Evolutionary conservation across 2,329 filamentous ascomycete genomes (phyloP).

Genomic region (Harringtonia lauricola): DNA sequence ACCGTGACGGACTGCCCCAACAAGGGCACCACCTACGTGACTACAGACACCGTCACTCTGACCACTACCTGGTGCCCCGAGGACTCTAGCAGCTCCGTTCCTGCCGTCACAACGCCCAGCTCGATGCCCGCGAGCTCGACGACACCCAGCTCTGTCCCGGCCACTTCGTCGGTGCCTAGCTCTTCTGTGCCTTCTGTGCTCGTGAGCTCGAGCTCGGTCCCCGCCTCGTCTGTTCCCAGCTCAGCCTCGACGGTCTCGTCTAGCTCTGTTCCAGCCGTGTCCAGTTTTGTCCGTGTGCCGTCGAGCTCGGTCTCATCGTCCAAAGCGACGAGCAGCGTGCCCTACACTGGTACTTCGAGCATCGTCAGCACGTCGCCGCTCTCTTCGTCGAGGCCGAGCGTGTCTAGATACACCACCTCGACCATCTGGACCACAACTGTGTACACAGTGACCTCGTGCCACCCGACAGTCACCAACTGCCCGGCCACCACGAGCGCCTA

Average conservation of each 20-base stretch:
- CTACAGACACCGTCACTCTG: neutral
- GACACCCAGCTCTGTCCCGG: neutral
- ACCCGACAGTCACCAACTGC: slow-evolving; percentile 4
- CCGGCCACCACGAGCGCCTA: neutral
- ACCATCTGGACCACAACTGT: slow-evolving; percentile 3
- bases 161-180: neutral
- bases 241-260: neutral
- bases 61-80: neutral
- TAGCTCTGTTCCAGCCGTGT: neutral
- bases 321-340: too few relatives aligned
- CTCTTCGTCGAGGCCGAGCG: neutral
- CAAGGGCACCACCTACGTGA: neutral
- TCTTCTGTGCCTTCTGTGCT: neutral
- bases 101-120: neutral
- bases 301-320: too few relatives aligned
- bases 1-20: neutral
- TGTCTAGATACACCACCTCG: slow-evolving; percentile 1
- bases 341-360: too few relatives aligned
- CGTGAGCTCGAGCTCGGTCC: neutral
- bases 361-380: neutral
- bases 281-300: too few relatives aligned
- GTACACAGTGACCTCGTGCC: slow-evolving; percentile 7
- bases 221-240: neutral
- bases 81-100: neutral
- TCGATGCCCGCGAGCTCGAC: neutral